Conservation (phyloP, 257 asterid species). For the Gentiana dahurica region DNA sequence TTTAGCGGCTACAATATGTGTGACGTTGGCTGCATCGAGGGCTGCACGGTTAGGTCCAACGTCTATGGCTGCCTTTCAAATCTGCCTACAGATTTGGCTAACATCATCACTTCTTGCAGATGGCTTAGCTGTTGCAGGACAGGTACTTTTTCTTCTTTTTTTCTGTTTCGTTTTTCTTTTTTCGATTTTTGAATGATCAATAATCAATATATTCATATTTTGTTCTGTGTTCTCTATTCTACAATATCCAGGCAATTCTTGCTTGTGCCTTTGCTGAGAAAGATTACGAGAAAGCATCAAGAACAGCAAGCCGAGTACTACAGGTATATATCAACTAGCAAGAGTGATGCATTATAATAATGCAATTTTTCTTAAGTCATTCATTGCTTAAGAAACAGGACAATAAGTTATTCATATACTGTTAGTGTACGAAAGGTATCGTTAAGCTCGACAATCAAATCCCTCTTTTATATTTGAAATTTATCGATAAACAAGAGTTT, state of each 20-base stretch:
- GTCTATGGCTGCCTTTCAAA: slow-evolving; percentile 89
- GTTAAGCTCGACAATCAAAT: background rate
- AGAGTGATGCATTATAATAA: too few species aligned
- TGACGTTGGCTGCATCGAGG: slow-evolving; percentile 75
- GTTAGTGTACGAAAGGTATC: background rate
- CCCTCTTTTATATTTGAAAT: background rate
- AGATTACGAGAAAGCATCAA: slow-evolving; percentile 69
- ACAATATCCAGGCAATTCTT: slow-evolving; percentile 63
- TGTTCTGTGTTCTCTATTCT: background rate
- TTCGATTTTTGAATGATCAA: too few species aligned
- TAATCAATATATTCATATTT: too few species aligned
- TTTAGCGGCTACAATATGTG: slow-evolving; percentile 82
- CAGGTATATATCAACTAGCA: slow-evolving; percentile 33
- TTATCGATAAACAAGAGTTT: background rate
- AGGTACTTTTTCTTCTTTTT: slow-evolving; percentile 31
- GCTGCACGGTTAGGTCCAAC: slow-evolving; percentile 88
- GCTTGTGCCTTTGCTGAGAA: slow-evolving; percentile 97
- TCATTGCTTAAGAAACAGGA: background rate
- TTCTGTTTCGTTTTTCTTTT: too few species aligned
- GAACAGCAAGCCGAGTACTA: slow-evolving; percentile 67
- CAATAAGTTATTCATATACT: background rate
- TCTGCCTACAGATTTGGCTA: slow-evolving; percentile 92
- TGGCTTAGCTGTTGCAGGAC: slow-evolving; percentile 98
- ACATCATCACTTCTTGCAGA: slow-evolving; percentile 92
- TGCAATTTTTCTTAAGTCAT: background rate